Evolutionary conservation across 768 basidiomycete species (phyloP).

Genomic region (Suillus tomentosus): DNA sequence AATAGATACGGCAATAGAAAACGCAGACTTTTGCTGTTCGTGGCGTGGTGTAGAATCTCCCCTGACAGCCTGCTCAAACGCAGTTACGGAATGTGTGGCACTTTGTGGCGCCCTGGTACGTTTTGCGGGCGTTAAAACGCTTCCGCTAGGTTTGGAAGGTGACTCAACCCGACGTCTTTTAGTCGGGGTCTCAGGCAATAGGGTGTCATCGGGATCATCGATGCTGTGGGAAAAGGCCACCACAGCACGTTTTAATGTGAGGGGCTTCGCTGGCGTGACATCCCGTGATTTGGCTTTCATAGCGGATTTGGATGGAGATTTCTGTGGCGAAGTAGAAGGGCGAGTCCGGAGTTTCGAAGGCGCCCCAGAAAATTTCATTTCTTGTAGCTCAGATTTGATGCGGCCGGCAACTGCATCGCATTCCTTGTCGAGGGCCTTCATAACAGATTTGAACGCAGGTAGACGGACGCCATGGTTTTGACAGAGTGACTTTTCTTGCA

Average conservation of each 20-base stretch:
- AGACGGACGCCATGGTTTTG: constrained; percentile 19
- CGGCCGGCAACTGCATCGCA: constrained; percentile 30
- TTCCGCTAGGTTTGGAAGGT: constrained; percentile 20
- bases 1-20: constrained; percentile 2
- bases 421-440: constrained; percentile 24
- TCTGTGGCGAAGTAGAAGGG: constrained; percentile 18
- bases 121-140: constrained; percentile 16
- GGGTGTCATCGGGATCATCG: constrained; percentile 20
- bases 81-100: constrained; percentile 1
- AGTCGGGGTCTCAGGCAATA: constrained; percentile 44
- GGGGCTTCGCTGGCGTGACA: constrained; percentile 32
- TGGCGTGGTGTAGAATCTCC: constrained; percentile 6
- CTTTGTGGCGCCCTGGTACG: neutral
- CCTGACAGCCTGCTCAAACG: constrained; percentile 21
- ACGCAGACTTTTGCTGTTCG: constrained; percentile 2
- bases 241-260: constrained; percentile 39
- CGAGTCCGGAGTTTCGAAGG: neutral
- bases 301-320: constrained; percentile 23
- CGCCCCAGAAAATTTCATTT: neutral
- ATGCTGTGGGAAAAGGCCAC: constrained; percentile 20
- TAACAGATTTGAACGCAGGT: constrained; percentile 23
- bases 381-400: constrained; percentile 20
- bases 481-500: constrained; percentile 25
- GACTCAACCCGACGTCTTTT: constrained; percentile 41
- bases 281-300: constrained; percentile 19